Conservation (phyloP, 257 asterid genomes). For the Lavandula angustifolia region DNA sequence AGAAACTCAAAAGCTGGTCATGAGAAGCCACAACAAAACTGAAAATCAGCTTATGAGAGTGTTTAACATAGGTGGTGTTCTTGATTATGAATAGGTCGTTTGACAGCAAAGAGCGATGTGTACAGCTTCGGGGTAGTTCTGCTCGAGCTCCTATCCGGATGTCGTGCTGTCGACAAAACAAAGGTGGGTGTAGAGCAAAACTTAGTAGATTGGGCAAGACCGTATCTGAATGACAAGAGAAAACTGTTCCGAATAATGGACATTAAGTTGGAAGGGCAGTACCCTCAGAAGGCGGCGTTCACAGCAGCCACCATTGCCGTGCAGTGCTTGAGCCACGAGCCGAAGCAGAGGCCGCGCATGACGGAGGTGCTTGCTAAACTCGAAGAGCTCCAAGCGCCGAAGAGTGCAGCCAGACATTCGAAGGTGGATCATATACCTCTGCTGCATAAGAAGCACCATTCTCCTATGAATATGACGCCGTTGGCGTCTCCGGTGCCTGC, state of each 20-base stretch:
- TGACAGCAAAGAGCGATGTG: slow-evolving; percentile 36
- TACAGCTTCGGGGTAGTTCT: slow-evolving; percentile 39
- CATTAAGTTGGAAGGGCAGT: slow-evolving; percentile 38
- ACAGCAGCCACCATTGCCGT: slow-evolving; percentile 32
- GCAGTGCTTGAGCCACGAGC: slow-evolving; percentile 35
- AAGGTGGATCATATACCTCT: slow-evolving; percentile 16
- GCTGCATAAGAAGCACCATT: slow-evolving; percentile 26
- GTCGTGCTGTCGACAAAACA: slow-evolving; percentile 34
- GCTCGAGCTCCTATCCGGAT: slow-evolving; percentile 39
- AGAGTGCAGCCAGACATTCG: not conserved
- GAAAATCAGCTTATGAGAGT: too few species aligned
- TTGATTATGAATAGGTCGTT: slow-evolving; percentile 25
- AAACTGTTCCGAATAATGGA: slow-evolving; percentile 40
- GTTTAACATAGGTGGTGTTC: not conserved
- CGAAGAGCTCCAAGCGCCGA: slow-evolving; percentile 28
- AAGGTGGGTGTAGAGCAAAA: slow-evolving; percentile 38
- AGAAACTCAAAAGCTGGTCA: too few species aligned
- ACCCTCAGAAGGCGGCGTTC: slow-evolving; percentile 39
- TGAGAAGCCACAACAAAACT: too few species aligned
- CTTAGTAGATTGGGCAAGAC: slow-evolving; percentile 40
- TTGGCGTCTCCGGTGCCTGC: slow-evolving; percentile 61
- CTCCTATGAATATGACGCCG: slow-evolving; percentile 26
- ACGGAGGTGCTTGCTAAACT: slow-evolving; percentile 32
- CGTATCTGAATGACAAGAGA: slow-evolving; percentile 34
- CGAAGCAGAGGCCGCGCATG: slow-evolving; percentile 36